Base-by-base conservation (phyloP, 1,284 basidiomycete genomes). In the Phellopilus nigrolimitatus region DNA sequence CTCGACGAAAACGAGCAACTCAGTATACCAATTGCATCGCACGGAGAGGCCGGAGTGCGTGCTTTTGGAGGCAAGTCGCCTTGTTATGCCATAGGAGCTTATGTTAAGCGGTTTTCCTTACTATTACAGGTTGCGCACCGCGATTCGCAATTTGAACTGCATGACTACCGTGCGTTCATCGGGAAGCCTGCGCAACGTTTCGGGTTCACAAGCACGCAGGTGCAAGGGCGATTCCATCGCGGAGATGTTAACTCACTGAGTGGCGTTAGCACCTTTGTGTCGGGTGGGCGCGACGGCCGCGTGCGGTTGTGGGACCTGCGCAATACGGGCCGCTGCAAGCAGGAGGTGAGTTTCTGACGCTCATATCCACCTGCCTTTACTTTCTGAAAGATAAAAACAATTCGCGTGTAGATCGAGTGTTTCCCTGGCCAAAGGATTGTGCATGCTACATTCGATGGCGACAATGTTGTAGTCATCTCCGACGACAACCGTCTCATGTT, bases 131-230 rank as follows among this genome's bases (percentile, higher is more conserved):
- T 78, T 42, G 70, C 69, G 10, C 74, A 78, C 58, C 65, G 74
- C 24, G 77, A 79, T 56, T 65, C 70, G 25, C 78, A 79, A 55
- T 77, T 75, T 51, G 76, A 80, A 56, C 52, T 78, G 24, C 72
- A 69, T 24, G 78, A 79, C 57, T 66, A 69, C 55, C 67, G 77
- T 10, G 46, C 63, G 36, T 65, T 69, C 7, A 67, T 71, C 13
- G 57, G 59, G 30, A 53, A 55, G 25, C 62, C 71, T 3, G 68
- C 68, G 12, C 65, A 68, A 47, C 64, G 72, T 38, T 79, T 80
- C 55, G 76, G 76, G 6, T 77, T 71, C 56, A 39, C 58, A 12
- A 62, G 63, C 13, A 51, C 56, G 3, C 68, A 70, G 38, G 58
- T 64, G 13, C 70, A 72, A 43, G 76, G 76, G 21, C 62, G 72